phyloP scores from a whole-genome alignment of 129 eudicot species.

The Pulicaria dysenterica region DNA sequence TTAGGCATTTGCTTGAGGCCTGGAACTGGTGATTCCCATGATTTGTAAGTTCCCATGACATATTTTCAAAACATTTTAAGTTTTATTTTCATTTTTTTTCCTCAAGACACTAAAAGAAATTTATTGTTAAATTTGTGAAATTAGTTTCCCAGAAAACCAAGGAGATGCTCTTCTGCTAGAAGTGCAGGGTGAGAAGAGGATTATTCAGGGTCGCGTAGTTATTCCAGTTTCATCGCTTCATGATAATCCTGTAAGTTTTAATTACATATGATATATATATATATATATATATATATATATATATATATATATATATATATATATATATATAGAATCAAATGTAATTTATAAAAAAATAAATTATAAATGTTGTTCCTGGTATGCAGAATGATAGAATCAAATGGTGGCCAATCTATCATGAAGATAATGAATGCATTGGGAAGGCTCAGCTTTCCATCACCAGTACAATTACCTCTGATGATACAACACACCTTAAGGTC shows the following conservation, averaged over 20 bases:
- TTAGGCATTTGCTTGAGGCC: conserved; percentile 66
- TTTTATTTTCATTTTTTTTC: not conserved
- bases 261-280: not conserved
- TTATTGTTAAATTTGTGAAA: conserved; percentile 1
- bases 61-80: not conserved
- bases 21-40: conserved; percentile 84
- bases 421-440: conserved; percentile 81
- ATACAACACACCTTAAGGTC: conserved; percentile 72
- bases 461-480: conserved; percentile 65
- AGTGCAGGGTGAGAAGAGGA: conserved; percentile 68
- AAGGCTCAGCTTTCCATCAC: conserved; percentile 71
- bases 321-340: not conserved
- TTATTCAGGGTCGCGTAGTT: conserved; percentile 70
- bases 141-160: conserved; percentile 88
- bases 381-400: conserved; percentile 73
- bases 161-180: conserved; percentile 84
- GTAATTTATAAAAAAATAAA: not conserved
- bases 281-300: too few species aligned
- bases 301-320: too few species aligned
- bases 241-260: conserved; percentile 71
- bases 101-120: too few species aligned
- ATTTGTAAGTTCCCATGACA: conserved; percentile 61
- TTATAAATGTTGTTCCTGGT: not conserved
- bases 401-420: conserved; percentile 90
- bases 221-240: conserved; percentile 69